Percentiles rank a stretch among this genome's conserved stretches.
Conservation (phyloP, 2,329 filamentous ascomycete genomes). For the Curvularia hawaiiensis region DNA sequence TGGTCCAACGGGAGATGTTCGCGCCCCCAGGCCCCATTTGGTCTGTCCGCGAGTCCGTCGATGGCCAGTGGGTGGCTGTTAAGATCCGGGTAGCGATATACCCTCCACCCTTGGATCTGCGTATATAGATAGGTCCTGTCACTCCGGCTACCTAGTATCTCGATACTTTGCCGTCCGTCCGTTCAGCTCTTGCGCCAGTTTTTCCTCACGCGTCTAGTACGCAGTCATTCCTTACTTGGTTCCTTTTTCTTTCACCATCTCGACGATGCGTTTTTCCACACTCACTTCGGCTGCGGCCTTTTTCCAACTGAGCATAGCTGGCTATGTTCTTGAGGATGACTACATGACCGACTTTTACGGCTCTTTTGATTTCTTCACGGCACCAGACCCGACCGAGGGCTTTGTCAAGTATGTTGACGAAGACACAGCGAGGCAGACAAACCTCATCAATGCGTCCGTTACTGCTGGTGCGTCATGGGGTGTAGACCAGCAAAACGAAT, state of each 20-base stretch:
- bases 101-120: conserved; percentile 5
- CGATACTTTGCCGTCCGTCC: conserved; percentile 16
- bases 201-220: conserved; percentile 40
- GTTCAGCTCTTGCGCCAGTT: conserved; percentile 16
- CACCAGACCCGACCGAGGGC: conserved; percentile 52
- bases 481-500: conserved; percentile 50
- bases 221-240: conserved; percentile 37
- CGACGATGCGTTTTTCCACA: conserved; percentile 45
- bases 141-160: conserved; percentile 14
- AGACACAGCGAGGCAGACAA: conserved; percentile 46
- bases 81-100: conserved; percentile 15
- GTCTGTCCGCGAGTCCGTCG: conserved; percentile 11
- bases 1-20: conserved; percentile 21
- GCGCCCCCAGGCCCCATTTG: conserved; percentile 16
- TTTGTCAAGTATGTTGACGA: conserved; percentile 50
- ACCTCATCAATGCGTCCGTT: conserved; percentile 47
- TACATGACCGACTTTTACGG: conserved; percentile 53
- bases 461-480: conserved; percentile 51
- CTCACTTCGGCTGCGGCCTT: conserved; percentile 43
- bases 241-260: conserved; percentile 30
- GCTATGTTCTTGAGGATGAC: conserved; percentile 49
- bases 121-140: conserved; percentile 33
- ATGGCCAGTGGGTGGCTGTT: conserved; percentile 21
- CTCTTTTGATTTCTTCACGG: conserved; percentile 52
- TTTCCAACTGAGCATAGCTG: conserved; percentile 45